Base-by-base conservation (phyloP, 1,284 basidiomycete species). In the Bjerkandera adusta region DNA sequence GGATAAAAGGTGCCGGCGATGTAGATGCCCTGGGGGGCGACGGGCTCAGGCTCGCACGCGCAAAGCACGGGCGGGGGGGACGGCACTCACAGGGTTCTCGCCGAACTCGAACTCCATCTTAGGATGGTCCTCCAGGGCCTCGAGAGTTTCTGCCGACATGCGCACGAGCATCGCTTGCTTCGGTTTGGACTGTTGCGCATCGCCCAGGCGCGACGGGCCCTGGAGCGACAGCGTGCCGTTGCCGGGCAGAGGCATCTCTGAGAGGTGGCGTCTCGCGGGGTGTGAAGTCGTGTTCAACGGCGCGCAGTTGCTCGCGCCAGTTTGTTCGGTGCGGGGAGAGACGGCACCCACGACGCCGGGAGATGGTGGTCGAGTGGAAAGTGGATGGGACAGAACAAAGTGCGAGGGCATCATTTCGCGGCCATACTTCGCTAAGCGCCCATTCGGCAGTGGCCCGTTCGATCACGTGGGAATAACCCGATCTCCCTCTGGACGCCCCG, bases 81-180 rank as follows among this genome's bases (percentile, higher is more conserved):
- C n/a, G n/a, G n/a, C n/a, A 64, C 77, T 58, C 57, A 85, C 84
- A 30, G 80, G 76, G 40, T 58, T 69, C 26, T 75, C 68, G 15
- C 76, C 77, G 57, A 87, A 83, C 53, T 81, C 72, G 49, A 88
- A 74, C 33, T 81, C 68, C 57, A 87, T 61, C 21, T 61, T 62
- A 1, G 77, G 71, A 20, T 73, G 64, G 0, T 71, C 67, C 40
- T 81, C 74, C 30, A 89, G 73, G 0, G 82, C 81, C 37, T 85
- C 79, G 48, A 87, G 69, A 0, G 81, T 78, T 61, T 85, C 83
- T 34, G 75, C 70, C 1, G 85, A 79, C 75, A 89, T 73, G 43
- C 83, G 79, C 26, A 89, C 73, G 44, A 89, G 67, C 76, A 87
- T 83, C 35, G 85, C 86, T 21, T 75, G 71, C 67, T 86, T 87